A percentile compares a stretch with the other conserved stretches of the same genome.
Evolutionary conservation across 192 early-diverging fungal genomes (phyloP).

Genomic region (Phycomyces blakesleeanus): DNA sequence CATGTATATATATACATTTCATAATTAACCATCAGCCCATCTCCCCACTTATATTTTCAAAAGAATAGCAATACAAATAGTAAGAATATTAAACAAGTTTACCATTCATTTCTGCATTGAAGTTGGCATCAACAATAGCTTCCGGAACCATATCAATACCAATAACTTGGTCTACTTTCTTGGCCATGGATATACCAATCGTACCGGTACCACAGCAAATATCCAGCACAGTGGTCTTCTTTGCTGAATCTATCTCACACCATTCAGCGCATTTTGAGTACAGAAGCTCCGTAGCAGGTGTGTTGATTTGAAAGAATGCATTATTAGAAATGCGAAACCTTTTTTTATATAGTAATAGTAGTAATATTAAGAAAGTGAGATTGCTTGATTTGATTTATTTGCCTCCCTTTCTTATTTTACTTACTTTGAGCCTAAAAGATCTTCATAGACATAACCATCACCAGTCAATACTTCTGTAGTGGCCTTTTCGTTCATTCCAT

Average conservation of each 20-base stretch:
- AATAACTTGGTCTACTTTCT: conserved; percentile 58
- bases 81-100: conserved; percentile 1
- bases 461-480: conserved; percentile 50
- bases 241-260: conserved; percentile 19
- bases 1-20: not conserved
- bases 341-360: too few species aligned
- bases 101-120: conserved; percentile 51
- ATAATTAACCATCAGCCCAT: too few species aligned
- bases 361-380: too few species aligned
- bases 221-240: conserved; percentile 55
- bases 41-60: too few species aligned
- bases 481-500: conserved; percentile 49
- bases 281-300: conserved; percentile 59
- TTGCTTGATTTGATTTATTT: too few species aligned
- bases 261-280: conserved; percentile 46
- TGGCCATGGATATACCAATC: conserved; percentile 72
- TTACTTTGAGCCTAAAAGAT: conserved; percentile 51
- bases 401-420: too few species aligned
- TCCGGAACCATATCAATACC: conserved; percentile 64
- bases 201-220: conserved; percentile 84
- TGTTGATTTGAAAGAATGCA: conserved; percentile 82
- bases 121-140: conserved; percentile 66
- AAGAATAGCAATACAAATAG: too few species aligned
- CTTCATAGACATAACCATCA: conserved; percentile 55
- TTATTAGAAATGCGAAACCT: conserved; percentile 67